phyloP scores from a whole-genome alignment of 202 grass and related monocot species.

The Bolboschoenoplectus hybrid region DNA sequence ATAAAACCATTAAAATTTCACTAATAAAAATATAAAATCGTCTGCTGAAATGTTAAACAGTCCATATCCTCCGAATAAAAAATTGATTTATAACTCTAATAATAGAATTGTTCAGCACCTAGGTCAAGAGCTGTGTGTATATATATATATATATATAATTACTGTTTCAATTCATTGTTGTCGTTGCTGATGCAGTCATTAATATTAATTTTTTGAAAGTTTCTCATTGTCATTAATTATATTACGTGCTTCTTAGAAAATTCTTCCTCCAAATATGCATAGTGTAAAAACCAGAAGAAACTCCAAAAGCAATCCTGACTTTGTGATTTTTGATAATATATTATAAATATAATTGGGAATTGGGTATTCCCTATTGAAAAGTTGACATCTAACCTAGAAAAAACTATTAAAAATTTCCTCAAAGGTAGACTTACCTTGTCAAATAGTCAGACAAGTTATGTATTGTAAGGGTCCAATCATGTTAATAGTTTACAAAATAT shows the following conservation, averaged over 20 bases:
- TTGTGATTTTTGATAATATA: conserved; percentile 1
- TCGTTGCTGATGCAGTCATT: background rate
- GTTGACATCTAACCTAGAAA: conserved; percentile 23
- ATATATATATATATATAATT: background rate
- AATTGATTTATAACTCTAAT: background rate
- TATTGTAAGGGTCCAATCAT: background rate
- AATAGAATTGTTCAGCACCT: background rate
- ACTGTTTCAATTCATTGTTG: background rate
- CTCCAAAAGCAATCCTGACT: background rate
- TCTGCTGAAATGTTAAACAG: no score
- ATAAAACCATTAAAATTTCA: background rate
- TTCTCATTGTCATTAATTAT: background rate
- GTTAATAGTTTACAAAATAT: background rate
- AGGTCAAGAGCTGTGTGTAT: background rate
- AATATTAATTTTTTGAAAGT: background rate
- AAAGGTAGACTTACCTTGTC: background rate
- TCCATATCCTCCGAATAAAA: background rate
- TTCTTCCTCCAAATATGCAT: background rate
- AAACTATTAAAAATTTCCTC: background rate
- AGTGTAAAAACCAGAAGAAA: background rate
- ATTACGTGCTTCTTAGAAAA: background rate
- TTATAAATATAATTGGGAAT: background rate
- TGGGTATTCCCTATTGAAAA: background rate
- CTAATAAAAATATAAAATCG: background rate
- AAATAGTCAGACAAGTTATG: background rate